Conservation (phyloP, 805 yeast genomes). For the Kazachstania africana region DNA sequence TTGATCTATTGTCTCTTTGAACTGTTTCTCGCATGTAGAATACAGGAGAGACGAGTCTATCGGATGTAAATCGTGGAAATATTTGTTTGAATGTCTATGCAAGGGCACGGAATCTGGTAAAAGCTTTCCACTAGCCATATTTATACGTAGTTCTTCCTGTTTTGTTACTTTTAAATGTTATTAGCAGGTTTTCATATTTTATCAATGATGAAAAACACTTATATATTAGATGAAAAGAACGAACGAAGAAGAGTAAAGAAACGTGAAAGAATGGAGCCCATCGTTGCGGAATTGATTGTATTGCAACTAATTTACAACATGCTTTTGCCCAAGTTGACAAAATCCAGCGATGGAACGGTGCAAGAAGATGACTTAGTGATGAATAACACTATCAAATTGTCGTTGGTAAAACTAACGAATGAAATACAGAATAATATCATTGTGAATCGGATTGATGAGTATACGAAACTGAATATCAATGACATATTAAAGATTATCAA, state of each 20-base stretch:
- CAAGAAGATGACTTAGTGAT: constrained; percentile 1
- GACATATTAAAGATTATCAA: constrained; percentile 22
- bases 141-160: too few species aligned
- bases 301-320: constrained; percentile 21
- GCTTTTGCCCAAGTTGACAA: constrained; percentile 8
- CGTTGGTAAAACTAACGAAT: constrained; percentile 23
- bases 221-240: too few species aligned
- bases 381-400: constrained; percentile 16
- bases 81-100: constrained; percentile 8
- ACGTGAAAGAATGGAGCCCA: too few species aligned
- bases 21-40: constrained; percentile 9
- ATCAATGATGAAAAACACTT: not conserved
- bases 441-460: constrained; percentile 13
- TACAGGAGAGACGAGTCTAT: constrained; percentile 7
- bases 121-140: too few species aligned
- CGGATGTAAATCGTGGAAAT: constrained; percentile 9
- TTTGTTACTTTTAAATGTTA: not conserved
- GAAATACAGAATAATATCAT: constrained; percentile 24
- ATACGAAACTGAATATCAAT: constrained; percentile 19
- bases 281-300: constrained; percentile 22
- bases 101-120: constrained; percentile 13
- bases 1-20: constrained; percentile 10
- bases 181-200: not conserved
- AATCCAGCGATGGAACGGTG: not conserved
- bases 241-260: too few species aligned